Percentiles rank a stretch among this genome's conserved stretches.
phyloP scores from a whole-genome alignment of 1,284 basidiomycete genomes.

The Coniferiporia sulphurascens region DNA sequence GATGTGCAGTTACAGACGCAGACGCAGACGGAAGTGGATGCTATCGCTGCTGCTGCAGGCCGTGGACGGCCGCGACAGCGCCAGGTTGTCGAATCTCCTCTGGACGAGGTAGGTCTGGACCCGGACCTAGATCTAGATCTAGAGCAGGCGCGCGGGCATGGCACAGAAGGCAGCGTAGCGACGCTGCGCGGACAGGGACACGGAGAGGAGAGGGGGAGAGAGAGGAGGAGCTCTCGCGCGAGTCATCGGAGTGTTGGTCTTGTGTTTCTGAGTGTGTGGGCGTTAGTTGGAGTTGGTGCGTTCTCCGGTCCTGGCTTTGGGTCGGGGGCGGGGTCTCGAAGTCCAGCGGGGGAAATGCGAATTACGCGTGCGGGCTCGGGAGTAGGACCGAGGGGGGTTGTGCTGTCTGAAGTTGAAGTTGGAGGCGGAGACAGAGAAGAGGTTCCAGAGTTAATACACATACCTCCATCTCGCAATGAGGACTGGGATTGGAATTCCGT shows the following conservation, averaged over 20 bases:
- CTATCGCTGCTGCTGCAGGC: background rate
- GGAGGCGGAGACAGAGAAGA: too few species aligned
- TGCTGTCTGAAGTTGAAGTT: background rate
- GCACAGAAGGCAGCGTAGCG: conserved; percentile 4
- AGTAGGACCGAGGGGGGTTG: background rate
- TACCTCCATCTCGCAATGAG: background rate
- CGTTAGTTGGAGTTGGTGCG: conserved; percentile 61
- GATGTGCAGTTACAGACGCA: background rate
- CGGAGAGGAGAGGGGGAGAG: conserved; percentile 25
- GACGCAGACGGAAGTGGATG: background rate
- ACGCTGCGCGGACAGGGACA: conserved; percentile 25
- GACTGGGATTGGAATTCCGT: background rate
- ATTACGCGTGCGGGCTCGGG: conserved; percentile 17
- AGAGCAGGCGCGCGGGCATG: too few species aligned
- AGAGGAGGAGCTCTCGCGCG: conserved; percentile 47
- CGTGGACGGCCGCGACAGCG: conserved; percentile 3
- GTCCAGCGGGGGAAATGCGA: conserved; percentile 18
- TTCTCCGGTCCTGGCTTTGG: conserved; percentile 29
- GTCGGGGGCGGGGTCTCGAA: too few species aligned
- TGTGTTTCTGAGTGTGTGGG: conserved; percentile 68
- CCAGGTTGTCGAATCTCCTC: conserved; percentile 12
- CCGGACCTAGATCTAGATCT: too few species aligned
- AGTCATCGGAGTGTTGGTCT: conserved; percentile 62
- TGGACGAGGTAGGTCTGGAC: conserved; percentile 9
- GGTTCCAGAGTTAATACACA: background rate